Evolutionary conservation across 345 rosid species (phyloP).

Genomic region (Eucalyptus sp.): DNA sequence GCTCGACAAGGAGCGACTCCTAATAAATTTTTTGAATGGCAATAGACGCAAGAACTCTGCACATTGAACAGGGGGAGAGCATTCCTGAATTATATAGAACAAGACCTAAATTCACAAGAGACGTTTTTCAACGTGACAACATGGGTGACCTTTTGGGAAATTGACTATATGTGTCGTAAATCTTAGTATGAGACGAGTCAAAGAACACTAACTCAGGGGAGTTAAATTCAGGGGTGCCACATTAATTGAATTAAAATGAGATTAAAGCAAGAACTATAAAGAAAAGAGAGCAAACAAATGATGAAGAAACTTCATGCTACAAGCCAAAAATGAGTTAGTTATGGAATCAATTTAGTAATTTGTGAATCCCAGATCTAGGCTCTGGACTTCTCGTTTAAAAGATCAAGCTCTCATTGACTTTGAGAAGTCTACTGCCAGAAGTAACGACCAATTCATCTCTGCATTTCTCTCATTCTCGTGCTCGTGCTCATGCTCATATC

Average conservation of each 20-base stretch:
- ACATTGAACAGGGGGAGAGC: background rate
- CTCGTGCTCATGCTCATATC: background rate
- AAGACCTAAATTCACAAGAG: background rate
- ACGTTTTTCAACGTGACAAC: background rate
- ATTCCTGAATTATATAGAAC: background rate
- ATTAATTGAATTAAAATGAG: background rate
- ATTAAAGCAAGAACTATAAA: background rate
- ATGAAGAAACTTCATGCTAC: background rate
- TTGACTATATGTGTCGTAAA: background rate
- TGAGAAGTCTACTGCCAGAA: background rate
- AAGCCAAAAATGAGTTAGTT: background rate
- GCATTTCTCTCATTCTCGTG: background rate
- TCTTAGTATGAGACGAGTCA: background rate
- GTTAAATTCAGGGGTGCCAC: background rate
- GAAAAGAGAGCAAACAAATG: background rate
- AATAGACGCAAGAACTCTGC: background rate
- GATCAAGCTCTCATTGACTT: background rate
- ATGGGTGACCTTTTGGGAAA: background rate
- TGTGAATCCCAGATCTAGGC: background rate
- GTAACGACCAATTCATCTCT: background rate
- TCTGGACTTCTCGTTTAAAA: background rate
- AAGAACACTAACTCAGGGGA: background rate
- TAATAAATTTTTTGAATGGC: accelerated
- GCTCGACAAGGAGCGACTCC: accelerated
- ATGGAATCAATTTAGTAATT: background rate